Percentiles rank a stretch among this genome's conserved stretches.
These are phyloP conservation scores for Camellia granthamiana DNA, from an alignment of 148 eudicot species.

Conservation along the genomic window DNA sequence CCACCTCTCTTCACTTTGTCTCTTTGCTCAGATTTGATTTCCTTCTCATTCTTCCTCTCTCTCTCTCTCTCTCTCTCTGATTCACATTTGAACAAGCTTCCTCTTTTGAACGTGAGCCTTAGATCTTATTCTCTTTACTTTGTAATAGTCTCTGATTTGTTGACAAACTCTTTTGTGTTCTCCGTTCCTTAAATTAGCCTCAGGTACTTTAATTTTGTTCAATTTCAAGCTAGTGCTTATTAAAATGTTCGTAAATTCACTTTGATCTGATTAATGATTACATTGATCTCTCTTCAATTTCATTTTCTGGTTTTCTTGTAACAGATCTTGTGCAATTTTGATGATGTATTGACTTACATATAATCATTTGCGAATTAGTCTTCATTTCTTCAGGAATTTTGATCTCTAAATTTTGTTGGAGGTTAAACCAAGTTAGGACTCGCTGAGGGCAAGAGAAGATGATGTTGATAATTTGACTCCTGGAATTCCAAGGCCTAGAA, in stretches of 20 bases:
- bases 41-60: conserved; percentile 2
- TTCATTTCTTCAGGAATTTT: too few species aligned
- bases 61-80: conserved; percentile 4
- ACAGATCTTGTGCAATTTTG: conserved; percentile 1
- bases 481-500: too few species aligned
- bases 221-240: not conserved
- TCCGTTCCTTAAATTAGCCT: not conserved
- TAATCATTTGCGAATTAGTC: too few species aligned
- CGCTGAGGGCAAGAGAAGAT: too few species aligned
- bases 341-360: too few species aligned
- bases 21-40: not conserved
- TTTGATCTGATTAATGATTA: not conserved
- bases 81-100: not conserved
- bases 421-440: too few species aligned
- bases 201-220: not conserved
- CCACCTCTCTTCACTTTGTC: not conserved
- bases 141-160: not conserved
- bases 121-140: conserved; percentile 7
- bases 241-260: not conserved
- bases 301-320: not conserved
- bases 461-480: too few species aligned
- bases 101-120: conserved; percentile 6
- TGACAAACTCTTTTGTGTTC: not conserved
- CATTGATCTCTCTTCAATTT: not conserved
- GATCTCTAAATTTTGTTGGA: too few species aligned